Conservation (phyloP, 1,284 basidiomycete species). For the Macrocystidia cucumis region DNA sequence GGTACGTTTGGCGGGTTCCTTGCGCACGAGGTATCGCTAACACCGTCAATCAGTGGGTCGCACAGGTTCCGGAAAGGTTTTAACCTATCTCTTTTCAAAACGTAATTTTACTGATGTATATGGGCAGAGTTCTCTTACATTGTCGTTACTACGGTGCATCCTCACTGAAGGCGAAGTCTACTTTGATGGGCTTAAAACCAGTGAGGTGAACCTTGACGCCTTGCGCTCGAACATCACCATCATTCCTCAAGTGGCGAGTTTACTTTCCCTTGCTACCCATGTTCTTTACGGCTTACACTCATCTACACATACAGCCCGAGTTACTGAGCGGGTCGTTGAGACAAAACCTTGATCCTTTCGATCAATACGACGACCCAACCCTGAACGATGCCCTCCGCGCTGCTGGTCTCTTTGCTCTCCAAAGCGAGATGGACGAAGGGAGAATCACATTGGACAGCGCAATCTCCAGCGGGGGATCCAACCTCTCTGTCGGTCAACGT, state of each 20-base stretch:
- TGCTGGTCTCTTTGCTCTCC: conserved; percentile 45
- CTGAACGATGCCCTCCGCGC: conserved; percentile 49
- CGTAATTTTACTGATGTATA: conserved; percentile 25
- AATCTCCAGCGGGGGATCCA: conserved; percentile 51
- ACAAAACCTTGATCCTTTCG: conserved; percentile 65
- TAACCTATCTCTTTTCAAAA: conserved; percentile 15
- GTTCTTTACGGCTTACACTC: conserved; percentile 16
- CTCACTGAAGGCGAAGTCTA: conserved; percentile 47
- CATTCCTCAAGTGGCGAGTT: conserved; percentile 43
- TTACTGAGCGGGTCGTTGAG: conserved; percentile 51
- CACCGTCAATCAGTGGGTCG: conserved; percentile 43
- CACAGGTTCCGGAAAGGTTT: conserved; percentile 69
- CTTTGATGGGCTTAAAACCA: conserved; percentile 40
- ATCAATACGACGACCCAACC: conserved; percentile 59
- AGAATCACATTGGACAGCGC: conserved; percentile 42
- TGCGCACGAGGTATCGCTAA: conserved; percentile 1
- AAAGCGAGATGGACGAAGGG: conserved; percentile 39
- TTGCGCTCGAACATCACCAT: conserved; percentile 58
- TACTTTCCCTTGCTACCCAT: conserved; percentile 11
- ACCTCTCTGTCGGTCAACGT: conserved; percentile 66
- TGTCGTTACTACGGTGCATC: conserved; percentile 48
- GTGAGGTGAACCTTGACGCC: conserved; percentile 54
- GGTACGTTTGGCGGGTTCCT: no score
- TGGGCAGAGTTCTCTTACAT: conserved; percentile 37
- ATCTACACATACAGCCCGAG: conserved; percentile 42